Conservation (phyloP, 306 rosid species). For the Castanea crenata region DNA sequence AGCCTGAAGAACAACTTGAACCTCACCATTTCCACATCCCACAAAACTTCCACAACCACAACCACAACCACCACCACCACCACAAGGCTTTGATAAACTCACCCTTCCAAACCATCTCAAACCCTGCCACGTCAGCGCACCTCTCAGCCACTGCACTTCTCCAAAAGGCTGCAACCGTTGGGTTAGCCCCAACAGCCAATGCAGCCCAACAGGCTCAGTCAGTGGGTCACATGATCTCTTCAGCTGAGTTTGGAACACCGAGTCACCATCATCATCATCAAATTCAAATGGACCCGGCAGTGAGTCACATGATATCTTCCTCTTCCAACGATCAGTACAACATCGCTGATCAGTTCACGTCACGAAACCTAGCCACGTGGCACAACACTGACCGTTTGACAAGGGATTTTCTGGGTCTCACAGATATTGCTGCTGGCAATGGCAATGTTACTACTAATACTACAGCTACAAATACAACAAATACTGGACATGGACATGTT, state of each 20-base stretch:
- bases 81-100: conserved; percentile 34
- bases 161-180: conserved; percentile 79
- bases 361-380: conserved; percentile 40
- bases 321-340: conserved; percentile 22
- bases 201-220: conserved; percentile 29
- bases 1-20: conserved; percentile 31
- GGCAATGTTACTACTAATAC: conserved; percentile 9
- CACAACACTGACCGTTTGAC: conserved; percentile 56
- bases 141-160: conserved; percentile 92
- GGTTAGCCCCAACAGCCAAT: conserved; percentile 36
- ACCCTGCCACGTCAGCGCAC: conserved; percentile 53
- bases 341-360: conserved; percentile 28
- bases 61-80: conserved; percentile 1
- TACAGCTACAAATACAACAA: not conserved
- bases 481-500: not conserved
- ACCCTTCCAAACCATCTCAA: conserved; percentile 38
- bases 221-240: conserved; percentile 33
- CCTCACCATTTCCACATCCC: conserved; percentile 29
- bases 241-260: conserved; percentile 35
- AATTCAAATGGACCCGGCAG: conserved; percentile 38
- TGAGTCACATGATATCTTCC: not conserved
- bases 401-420: conserved; percentile 86
- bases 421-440: conserved; percentile 28
- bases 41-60: conserved; percentile 17
- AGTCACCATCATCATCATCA: not conserved